Evolutionary conservation across 257 asterid genomes (phyloP), one percentile per base, ranked within the genome.

Genomic region (Handroanthus guayacan): DNA sequence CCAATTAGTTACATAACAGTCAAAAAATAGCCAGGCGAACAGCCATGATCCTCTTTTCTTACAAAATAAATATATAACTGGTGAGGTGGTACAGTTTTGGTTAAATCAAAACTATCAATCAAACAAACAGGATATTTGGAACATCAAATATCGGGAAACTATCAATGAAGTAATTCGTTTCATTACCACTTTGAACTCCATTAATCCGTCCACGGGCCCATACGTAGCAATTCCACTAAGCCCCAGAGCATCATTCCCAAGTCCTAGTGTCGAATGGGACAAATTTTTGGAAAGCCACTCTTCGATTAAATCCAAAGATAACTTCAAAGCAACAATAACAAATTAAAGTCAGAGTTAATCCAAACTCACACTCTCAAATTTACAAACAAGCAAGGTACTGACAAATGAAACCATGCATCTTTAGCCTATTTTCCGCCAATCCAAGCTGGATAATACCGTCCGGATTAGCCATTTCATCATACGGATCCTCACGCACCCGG

Each of bases 391-490:
- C 57, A 7, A 52, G 34, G 38, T 3, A 69, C 72, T 51, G 43
- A 71, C 2, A 17, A 68, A 79, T 58, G 4, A 43, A 56, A 68
- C 11, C 8, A 43, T 2, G 9, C 14, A 57, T 18, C 14, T 1
- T 39, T 81, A 92, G 97, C 94, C 90, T 85, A 78, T 95, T 95
- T 81, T 95, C 98, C 5, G 98, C 71, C 64, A 92, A 79, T 43
- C 98, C 99, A 16, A 95, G 97, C 90, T 95, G 93, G 73, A 95
- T 85, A 82, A 95, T 39, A 52, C 99, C 97, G 13, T 78, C 86
- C 2, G 96, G 97, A 73, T 92, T 91, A 41, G 6, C 14, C 58
- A 70, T 36, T 55, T 77, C 87, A 71, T 95, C 87, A 13, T 86
- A 95, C 2, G 89, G 88, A 73, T 92, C 93, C 79, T 77, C 89